phyloP scores from a whole-genome alignment of 108 stramenopile species.

The Pelagomonas calceolata region DNA sequence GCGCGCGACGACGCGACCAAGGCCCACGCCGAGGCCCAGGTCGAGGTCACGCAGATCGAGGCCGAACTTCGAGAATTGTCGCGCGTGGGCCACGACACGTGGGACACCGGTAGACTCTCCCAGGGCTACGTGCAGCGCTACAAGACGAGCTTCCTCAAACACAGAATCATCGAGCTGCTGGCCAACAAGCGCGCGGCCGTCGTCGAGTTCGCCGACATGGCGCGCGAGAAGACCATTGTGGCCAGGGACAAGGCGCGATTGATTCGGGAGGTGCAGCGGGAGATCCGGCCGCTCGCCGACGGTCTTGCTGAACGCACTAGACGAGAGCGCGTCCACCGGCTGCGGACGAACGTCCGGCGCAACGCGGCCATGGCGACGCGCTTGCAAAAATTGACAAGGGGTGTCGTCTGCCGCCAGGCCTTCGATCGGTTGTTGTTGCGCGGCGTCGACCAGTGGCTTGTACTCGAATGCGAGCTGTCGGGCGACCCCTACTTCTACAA shows the following conservation, averaged over 20 bases:
- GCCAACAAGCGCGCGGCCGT: neutral
- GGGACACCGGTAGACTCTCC: slow-evolving; percentile 13
- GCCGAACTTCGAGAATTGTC: slow-evolving; percentile 5
- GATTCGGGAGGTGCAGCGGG: neutral
- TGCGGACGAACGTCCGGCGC: slow-evolving; percentile 13
- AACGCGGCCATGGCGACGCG: slow-evolving; percentile 6
- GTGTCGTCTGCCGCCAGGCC: neutral
- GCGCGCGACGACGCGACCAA: neutral
- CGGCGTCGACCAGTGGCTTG: slow-evolving; percentile 2
- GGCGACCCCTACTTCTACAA: slow-evolving; percentile 35
- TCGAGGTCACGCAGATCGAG: slow-evolving; percentile 1
- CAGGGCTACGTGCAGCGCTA: slow-evolving; percentile 4
- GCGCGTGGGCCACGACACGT: slow-evolving; percentile 1
- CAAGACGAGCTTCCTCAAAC: neutral
- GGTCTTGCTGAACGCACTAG: neutral
- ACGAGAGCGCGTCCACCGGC: slow-evolving; percentile 1
- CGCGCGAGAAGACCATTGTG: neutral
- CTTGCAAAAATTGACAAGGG: neutral
- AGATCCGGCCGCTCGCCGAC: slow-evolving; percentile 1
- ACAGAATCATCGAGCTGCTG: neutral
- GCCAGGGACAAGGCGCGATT: neutral
- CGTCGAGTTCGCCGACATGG: no score
- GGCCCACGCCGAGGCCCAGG: neutral
- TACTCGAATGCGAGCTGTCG: neutral
- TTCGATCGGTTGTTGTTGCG: neutral